Conservation (phyloP, 2,329 filamentous ascomycete genomes). For the Lasiodiplodia sp. region DNA sequence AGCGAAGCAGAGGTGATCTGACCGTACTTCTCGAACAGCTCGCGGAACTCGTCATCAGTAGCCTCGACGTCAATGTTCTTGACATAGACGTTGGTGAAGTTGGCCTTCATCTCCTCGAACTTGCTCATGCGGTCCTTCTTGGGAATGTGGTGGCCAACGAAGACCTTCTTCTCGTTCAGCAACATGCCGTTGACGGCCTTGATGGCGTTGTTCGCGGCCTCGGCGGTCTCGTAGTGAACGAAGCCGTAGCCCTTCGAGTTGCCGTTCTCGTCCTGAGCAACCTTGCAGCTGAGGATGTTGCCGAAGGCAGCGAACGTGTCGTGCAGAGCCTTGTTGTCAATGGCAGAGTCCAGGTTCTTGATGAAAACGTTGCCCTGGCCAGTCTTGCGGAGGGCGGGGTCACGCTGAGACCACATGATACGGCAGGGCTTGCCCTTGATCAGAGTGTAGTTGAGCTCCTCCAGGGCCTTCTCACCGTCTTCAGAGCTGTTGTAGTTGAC, state of each 20-base stretch:
- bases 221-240: constrained; percentile 99
- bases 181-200: constrained; percentile 99
- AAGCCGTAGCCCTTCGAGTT: constrained; percentile 99
- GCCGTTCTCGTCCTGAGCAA: constrained; percentile 94
- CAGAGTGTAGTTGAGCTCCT: constrained; percentile 99
- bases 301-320: constrained; percentile 98
- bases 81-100: constrained; percentile 99
- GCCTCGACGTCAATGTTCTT: constrained; percentile 92
- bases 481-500: constrained; percentile 99
- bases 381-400: constrained; percentile 98
- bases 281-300: constrained; percentile 99
- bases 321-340: constrained; percentile 99
- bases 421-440: constrained; percentile 99
- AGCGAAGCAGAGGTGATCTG: constrained; percentile 96
- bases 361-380: constrained; percentile 99
- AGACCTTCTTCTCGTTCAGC: constrained; percentile 99
- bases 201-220: constrained; percentile 95
- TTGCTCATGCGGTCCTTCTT: constrained; percentile 99
- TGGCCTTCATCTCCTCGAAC: constrained; percentile 99
- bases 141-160: constrained; percentile 97
- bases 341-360: constrained; percentile 98
- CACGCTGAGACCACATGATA: constrained; percentile 99
- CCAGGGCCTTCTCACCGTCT: constrained; percentile 96
- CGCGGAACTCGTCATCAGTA: constrained; percentile 92
- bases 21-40: constrained; percentile 89